Base-by-base conservation (phyloP, 1,284 basidiomycete genomes). In the Ganoderma resinaceum region DNA sequence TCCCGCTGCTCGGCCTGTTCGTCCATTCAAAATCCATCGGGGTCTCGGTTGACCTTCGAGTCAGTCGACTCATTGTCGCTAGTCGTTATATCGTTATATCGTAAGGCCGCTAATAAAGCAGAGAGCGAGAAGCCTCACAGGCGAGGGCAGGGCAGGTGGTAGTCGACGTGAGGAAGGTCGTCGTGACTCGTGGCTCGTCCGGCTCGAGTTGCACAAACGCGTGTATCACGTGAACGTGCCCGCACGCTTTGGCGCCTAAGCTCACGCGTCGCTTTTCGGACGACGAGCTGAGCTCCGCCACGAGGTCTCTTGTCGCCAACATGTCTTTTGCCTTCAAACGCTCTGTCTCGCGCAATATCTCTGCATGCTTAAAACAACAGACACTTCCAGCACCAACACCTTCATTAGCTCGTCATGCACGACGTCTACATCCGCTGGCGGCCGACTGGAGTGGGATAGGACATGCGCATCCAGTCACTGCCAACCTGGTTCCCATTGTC, bases 21-120 rank as follows among this genome's bases (percentile, higher is more conserved):
- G 89, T 90, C 75, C 86, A 91, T 73, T 92, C 87, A 78, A 89
- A 94, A 79, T 94, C 93, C 92, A 94, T 94, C 2, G 92, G 92
- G 7, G 89, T 91, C 75, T 93, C 92, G 63, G 82, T 92, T n/a
- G 91, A 91, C 69, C 86, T 80, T 29, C 76, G 69, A 55, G 77
- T 69, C 62, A 73, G 70, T 58, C 65, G 75, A 46, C 73, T 67
- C 61, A 66, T 63, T 65, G 72, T 70, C 49, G 40, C 59, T 49
- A 35, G n/a, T 66, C 68, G 67, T 66, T 60, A 14, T 18, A 5
- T 46, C 43, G 9, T 23, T 3, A 11, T 18, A 3, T 60, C 62
- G 55, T 65, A 26, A n/a, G 20, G 31, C 12, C 20, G 20, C 43
- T n/a, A 46, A 23, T 18, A 11, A 42, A 55, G 31, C 23, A 7